Evolutionary conservation across 2,329 filamentous ascomycete genomes (phyloP).

Genomic region (Coleophoma eucalyptorum): DNA sequence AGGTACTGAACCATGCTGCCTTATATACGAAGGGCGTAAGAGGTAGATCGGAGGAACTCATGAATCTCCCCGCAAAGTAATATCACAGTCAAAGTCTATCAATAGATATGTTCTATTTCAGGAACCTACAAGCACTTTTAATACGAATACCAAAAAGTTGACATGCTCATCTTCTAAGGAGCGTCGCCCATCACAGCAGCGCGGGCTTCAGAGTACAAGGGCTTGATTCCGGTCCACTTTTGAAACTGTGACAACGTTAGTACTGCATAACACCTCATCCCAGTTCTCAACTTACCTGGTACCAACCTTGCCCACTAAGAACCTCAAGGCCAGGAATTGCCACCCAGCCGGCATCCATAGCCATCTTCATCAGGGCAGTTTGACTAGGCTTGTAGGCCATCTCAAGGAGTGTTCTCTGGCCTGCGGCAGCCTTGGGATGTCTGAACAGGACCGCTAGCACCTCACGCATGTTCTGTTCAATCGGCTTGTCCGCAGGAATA

Average conservation of each 20-base stretch:
- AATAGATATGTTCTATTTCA: no score
- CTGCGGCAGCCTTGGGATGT: conserved; percentile 27
- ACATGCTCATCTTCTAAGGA: not conserved
- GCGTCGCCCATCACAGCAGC: conserved; percentile 44
- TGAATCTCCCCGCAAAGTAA: no score
- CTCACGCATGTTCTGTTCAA: conserved; percentile 67
- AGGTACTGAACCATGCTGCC: no score
- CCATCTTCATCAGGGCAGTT: conserved; percentile 82
- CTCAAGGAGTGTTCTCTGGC: conserved; percentile 67
- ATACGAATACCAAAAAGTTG: no score
- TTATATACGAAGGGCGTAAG: no score
- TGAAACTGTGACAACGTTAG: conserved; percentile 53
- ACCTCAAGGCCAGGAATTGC: conserved; percentile 87
- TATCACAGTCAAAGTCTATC: no score
- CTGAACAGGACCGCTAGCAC: conserved; percentile 54
- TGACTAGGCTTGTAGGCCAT: conserved; percentile 93
- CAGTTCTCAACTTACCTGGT: conserved; percentile 60
- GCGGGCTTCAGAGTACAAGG: conserved; percentile 67
- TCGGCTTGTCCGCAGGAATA: conserved; percentile 82
- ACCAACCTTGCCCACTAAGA: conserved; percentile 81
- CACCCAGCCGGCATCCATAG: conserved; percentile 72
- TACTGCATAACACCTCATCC: not conserved
- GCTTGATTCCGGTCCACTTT: conserved; percentile 79
- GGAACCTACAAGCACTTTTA: no score
- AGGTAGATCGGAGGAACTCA: no score